Base-by-base conservation (phyloP, 108 stramenopile species). In the Skeletonema costatum region DNA sequence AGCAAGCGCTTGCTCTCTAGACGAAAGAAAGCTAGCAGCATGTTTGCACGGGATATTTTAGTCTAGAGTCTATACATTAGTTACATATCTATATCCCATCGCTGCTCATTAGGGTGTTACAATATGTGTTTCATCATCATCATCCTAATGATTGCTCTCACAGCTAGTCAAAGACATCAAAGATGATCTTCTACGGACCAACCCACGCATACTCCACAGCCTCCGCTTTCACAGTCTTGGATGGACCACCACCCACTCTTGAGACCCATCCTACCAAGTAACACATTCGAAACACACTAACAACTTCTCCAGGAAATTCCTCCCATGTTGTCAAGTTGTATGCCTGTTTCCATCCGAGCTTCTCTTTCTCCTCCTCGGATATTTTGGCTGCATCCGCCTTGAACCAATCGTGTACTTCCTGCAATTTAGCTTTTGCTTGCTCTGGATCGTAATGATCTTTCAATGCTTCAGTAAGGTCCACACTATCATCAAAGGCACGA, bases 381-480 rank as follows among this genome's bases (percentile, higher is more conserved):
- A 29, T 68, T 9, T 67, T 33, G 10, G 66, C 58, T 13, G 68
- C 32, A 60, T 77, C 84, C 39, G 81, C 70, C 41, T 67, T 82
- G 60, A 89, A 61, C 84, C 76, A 87, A 48, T 81, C 70, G 35
- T 89, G 84, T 73, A 36, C 68, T 59, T 87, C 76, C 25, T 60
- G 48, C 30, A 89, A 19, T 29, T 85, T 85, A 16, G 53, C 13
- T 32, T 66, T 60, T 11, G 60, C 88, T 2, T 76, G 59, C 17
- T 78, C 73, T 39, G 88, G 82, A 64, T 89, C 67, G 41, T 71
- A 75, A 58, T 88, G 88, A 53, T 85, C 50, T 60, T 81, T 70
- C n/a, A 89, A 77, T 14, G 86, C 84, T 51, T 75, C 69, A 3
- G 61, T 73, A 13, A 77, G 51, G 63, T 89, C 84, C 12, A 75